Base-by-base conservation (phyloP, 495 filamentous ascomycete genomes). In the Annulohypoxylon maeteangense region DNA sequence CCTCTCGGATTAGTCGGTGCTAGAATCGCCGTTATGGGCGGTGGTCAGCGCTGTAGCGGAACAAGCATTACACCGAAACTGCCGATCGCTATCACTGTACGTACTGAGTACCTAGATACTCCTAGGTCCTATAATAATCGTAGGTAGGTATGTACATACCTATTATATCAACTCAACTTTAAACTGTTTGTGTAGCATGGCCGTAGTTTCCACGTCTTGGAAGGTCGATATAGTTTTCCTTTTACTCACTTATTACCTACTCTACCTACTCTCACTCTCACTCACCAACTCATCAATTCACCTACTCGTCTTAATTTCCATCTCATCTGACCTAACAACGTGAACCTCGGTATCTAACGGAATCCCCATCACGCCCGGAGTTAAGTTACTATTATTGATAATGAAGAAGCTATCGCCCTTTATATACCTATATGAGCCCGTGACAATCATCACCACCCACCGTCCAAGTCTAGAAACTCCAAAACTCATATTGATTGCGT, bases 401-500 rank as follows among this genome's bases (percentile, higher is more conserved):
- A 80, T 84, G 79, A 78, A 74, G 62, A 73, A 74, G 42, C 32
- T 83, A 45, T 79, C 79, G 16, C 74, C 77, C 1, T 67, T 70
- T 31, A 74, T 80, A 48, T 81, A 76, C 65, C 31, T 78, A 63
- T 80, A 82, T 62, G 76, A 77, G 7, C 82, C 81, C 0, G 71
- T 68, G 7, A 23, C 58, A 14, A 38, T 60, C 29, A 42, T 5
- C 18, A 38, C 58, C 6, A 55, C 10, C 23, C 18, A 34, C 10
- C 4, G 66, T 23, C 47, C 59, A 1, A 11, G 16, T 20, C 12
- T 47, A 36, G 18, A 22, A n/a, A 34, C 25, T 14, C 78, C 80
- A 4, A 81, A 79, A 54, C 76, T 86, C n/a, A 74, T 86, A 31
- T 11, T 86, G 44, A 66, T 84, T 45, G 74, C 75, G 10, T 69